Conservation (phyloP, 2,329 filamentous ascomycete species). For the Aspergillus pseudoterreus region DNA sequence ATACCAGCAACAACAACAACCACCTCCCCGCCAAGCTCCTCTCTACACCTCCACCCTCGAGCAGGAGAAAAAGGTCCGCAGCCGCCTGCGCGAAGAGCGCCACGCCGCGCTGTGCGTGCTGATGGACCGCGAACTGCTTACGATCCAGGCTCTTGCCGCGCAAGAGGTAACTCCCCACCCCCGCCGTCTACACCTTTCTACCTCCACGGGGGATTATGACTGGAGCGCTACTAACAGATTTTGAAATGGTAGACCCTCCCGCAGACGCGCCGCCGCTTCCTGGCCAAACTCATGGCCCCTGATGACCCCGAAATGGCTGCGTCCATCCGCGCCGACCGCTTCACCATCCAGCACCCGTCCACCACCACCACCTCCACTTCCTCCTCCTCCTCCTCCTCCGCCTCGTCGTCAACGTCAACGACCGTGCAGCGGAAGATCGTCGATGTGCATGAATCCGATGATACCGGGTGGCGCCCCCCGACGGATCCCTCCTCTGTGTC, state of each 20-base stretch:
- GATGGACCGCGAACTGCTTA: slow-evolving; percentile 37
- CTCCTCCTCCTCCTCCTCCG: no score
- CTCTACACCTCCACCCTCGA: slow-evolving; percentile 13
- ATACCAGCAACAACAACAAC: slow-evolving; percentile 5
- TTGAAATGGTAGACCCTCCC: slow-evolving; percentile 31
- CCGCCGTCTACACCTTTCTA: not conserved
- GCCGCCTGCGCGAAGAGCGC: slow-evolving; percentile 29
- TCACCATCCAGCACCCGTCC: slow-evolving; percentile 18
- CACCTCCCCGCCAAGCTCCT: slow-evolving; percentile 4
- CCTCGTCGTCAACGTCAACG: not conserved
- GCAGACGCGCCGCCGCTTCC: slow-evolving; percentile 35
- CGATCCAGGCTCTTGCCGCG: slow-evolving; percentile 37
- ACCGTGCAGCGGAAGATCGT: slow-evolving; percentile 16
- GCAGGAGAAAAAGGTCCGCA: slow-evolving; percentile 21
- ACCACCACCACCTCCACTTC: slow-evolving; percentile 2
- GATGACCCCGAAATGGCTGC: slow-evolving; percentile 24
- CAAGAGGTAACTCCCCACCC: slow-evolving; percentile 29
- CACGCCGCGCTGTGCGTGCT: slow-evolving; percentile 37
- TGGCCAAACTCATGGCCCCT: slow-evolving; percentile 31
- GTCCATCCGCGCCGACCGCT: slow-evolving; percentile 25
- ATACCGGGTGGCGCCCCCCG: slow-evolving; percentile 19
- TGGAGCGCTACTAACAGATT: not conserved
- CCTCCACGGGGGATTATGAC: not conserved
- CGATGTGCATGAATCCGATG: slow-evolving; percentile 21
- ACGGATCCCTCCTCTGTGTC: not conserved